Evolutionary conservation across 2,329 filamentous ascomycete species (phyloP), one percentile per base, ranked within the genome.

Genomic region (Teratosphaeria gauchensis): DNA sequence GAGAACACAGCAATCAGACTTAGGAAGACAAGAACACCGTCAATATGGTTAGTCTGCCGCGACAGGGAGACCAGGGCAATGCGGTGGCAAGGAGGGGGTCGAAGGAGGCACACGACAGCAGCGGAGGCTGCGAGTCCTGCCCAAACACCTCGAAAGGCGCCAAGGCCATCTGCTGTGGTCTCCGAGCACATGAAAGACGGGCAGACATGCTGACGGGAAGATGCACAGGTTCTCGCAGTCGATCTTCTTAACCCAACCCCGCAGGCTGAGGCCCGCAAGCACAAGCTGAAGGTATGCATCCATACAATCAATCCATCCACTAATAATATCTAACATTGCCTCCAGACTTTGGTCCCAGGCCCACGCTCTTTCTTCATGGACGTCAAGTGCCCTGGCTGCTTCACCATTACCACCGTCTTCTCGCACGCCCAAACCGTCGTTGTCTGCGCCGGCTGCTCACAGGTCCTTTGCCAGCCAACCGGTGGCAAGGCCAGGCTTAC

Each of bases 301-400:
- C 55, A 56, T 58, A 60, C 38, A 9, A 52, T 38, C 51, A 16
- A 11, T 11, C 38, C 53, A 33, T 11, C 4, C 33, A 38, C 2
- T 52, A 1, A 24, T 42, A 56, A 35, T 62, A 32, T 58, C 51
- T 52, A 31, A 51, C 16, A 2, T 8, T 11, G 2, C 35, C 30
- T 62, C 55, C 61, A 71, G 69, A 69, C 65, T 71, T 89, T 99
- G 74, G 94, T 99, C 77, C 94, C 94, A 74, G 88, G 85, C 69
- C 94, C 94, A 74, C 90, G 94, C 79, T 97, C 92, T 71, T 99
- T 97, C 89, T 99, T 99, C 90, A 99, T 99, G 94, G 94, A 99
- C 78, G 94, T 99, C 84, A 99, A 99, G 89, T 99, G 94, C 89
- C 94, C 94, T 78, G 94, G 94, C 75, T 99, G 94, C 90, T 99